Conservation (phyloP, 192 early-diverging fungal species). For the Coemansia umbellata region DNA sequence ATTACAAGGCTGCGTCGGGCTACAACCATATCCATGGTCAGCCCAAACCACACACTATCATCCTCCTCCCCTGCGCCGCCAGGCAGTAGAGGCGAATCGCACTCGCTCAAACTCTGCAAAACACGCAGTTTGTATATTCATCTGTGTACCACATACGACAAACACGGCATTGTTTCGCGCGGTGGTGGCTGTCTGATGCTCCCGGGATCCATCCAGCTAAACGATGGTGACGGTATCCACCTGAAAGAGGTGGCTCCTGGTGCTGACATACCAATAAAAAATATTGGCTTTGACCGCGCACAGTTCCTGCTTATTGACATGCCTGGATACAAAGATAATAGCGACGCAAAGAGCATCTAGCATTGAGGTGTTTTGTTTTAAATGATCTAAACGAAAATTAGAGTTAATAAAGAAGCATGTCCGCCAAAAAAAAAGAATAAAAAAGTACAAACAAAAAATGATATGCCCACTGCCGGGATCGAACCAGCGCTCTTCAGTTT, state of each 20-base stretch:
- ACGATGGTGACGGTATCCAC: slow-evolving; percentile 30
- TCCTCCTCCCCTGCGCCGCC: too few relatives aligned
- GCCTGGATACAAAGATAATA: slow-evolving; percentile 30
- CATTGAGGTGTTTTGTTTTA: too few relatives aligned
- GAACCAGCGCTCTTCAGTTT: slow-evolving; percentile 14
- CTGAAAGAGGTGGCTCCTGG: slow-evolving; percentile 22
- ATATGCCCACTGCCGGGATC: slow-evolving; percentile 5
- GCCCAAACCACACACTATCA: not conserved
- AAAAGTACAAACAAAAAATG: not conserved
- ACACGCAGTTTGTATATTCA: slow-evolving; percentile 31
- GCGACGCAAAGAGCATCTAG: slow-evolving; percentile 10
- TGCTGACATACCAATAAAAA: slow-evolving; percentile 30
- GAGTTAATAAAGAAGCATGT: too few relatives aligned
- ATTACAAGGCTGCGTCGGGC: slow-evolving; percentile 21
- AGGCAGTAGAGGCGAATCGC: not conserved
- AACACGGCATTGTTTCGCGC: slow-evolving; percentile 11
- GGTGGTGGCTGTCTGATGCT: slow-evolving; percentile 38
- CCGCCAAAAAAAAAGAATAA: not conserved
- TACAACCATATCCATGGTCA: slow-evolving; percentile 17
- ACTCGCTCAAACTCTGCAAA: slow-evolving; percentile 14
- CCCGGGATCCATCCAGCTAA: slow-evolving; percentile 31
- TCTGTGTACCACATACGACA: slow-evolving; percentile 27
- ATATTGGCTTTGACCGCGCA: slow-evolving; percentile 38
- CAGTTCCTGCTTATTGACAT: slow-evolving; percentile 49
- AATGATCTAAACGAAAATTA: too few relatives aligned